Base-by-base conservation (phyloP, 2,329 filamentous ascomycete genomes). In the Thielaviopsis ethacetica region DNA sequence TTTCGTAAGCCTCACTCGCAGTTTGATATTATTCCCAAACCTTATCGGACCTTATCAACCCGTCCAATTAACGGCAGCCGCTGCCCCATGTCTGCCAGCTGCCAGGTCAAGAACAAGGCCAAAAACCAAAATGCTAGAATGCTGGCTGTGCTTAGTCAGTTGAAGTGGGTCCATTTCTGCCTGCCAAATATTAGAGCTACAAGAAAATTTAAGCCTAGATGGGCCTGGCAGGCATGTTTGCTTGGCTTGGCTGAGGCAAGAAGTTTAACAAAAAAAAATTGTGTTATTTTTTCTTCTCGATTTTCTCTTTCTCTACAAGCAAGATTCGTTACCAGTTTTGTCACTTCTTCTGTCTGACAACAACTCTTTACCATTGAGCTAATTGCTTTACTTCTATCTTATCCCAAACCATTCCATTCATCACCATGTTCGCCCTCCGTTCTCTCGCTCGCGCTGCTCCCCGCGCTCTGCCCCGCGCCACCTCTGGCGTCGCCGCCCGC, bases 351-450 rank as follows among this genome's bases (percentile, higher is more conserved):
- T 49, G 13, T n/a, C 10, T 2, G 13, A 3, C 38, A 15, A n/a
- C 38, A 44, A 49, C 5, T 21, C 44, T 22, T 10, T 49, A 19
- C 9, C 10, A 4, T 49, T 10, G 7, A 2, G 59, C 59, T 63
- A 61, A 54, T 53, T 62, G 58, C 62, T 57, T 53, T 54, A 44
- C 53, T 57, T 57, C 57, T 63, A 57, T 57, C 54, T 54, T 56
- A 50, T 51, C 7, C 57, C 24, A 54, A 54, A 41, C 57, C 62
- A 53, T 50, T 9, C 58, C 27, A 60, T 51, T 57, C 59, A 17
- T 44, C 71, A 79, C 67, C 64, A 90, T 90, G 86, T 75, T 89
- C 68, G 84, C 85, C 64, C 74, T 88, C 64, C 79, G 85, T 70
- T 73, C 77, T 62, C 69, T 85, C 63, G 76, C 80, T 68, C 84